Conservation (phyloP, 352 stramenopile species). For the Thalassiosira livingstoniorum region DNA sequence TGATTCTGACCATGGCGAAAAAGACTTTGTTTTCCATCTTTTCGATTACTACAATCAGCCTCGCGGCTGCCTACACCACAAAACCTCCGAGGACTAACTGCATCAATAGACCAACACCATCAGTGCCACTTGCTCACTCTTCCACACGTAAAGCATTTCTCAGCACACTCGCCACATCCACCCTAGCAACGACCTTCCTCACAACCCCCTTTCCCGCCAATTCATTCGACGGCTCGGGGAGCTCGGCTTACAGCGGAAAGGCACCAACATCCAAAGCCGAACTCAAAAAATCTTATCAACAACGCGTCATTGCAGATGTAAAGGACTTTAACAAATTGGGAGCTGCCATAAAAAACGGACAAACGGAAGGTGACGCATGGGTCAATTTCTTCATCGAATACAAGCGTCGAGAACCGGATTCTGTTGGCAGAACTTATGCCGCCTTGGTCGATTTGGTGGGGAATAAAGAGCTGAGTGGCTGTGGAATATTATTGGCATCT, state of each 20-base stretch:
- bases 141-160: slow-evolving; percentile 12
- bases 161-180: slow-evolving; percentile 13
- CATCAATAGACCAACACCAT: background rate
- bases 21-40: background rate
- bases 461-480: slow-evolving; percentile 43
- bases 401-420: slow-evolving; percentile 59
- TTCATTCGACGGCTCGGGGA: slow-evolving; percentile 63
- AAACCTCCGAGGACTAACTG: background rate
- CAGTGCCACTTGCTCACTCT: background rate
- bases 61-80: slow-evolving; percentile 1
- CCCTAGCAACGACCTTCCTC: background rate
- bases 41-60: background rate
- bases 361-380: slow-evolving; percentile 52
- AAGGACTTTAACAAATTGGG: slow-evolving; percentile 62
- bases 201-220: background rate
- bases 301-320: slow-evolving; percentile 61
- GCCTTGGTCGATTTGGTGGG: slow-evolving; percentile 59
- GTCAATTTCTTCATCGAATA: slow-evolving; percentile 67
- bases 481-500: slow-evolving; percentile 31
- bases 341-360: slow-evolving; percentile 44
- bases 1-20: too few species aligned
- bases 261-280: slow-evolving; percentile 48
- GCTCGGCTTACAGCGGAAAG: slow-evolving; percentile 38
- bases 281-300: slow-evolving; percentile 43
- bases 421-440: slow-evolving; percentile 56